Base-by-base conservation (phyloP, 1,139 yeast genomes). In the Saccharomyces hybrid region DNA sequence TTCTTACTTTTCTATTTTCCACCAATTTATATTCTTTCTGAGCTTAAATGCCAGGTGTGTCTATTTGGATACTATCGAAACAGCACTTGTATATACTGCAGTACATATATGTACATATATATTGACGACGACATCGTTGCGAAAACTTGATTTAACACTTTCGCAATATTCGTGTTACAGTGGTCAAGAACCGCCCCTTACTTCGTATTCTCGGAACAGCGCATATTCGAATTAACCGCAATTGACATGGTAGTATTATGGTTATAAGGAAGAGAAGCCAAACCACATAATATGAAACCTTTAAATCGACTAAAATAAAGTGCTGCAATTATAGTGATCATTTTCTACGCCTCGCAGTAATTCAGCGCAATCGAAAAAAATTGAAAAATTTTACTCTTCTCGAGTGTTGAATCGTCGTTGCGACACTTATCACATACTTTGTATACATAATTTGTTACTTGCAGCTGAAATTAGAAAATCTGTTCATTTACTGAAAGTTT, bases 371-470 rank as follows among this genome's bases (percentile, higher is more conserved):
- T 34, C 23, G 34, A 34, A 34, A 48, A 48, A 47, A 23, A 48
- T 30, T 48, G 50, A 48, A 48, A 48, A 48, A 5, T 48, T 48
- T 48, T 30, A 48, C 25, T 23, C 42, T 28, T 26, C 34, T 31
- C 26, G 31, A 26, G 31, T 26, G 26, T 26, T 28, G 31, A 26
- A 25, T 14, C 48, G 11, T 13, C 7, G 31, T 14, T 26, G 31
- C 28, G 16, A 46, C 9, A 46, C 31, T 27, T n/a, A 46, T 46
- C 20, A 4, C 1, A 8, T 16, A 38, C 44, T 38, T 38, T 38
- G 44, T 38, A 20, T 16, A 38, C 44, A 38, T 38, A 20, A 9
- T 38, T 38, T 16, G 23, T 20, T 38, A 16, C 25, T 38, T 16
- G 41, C n/a, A 38, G 13, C 11, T 38, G 13, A 13, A 5, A 38